These are phyloP conservation scores for Nakaseomyces bracarensis DNA, from an alignment of 1,139 yeast species.

Conservation along the genomic window DNA sequence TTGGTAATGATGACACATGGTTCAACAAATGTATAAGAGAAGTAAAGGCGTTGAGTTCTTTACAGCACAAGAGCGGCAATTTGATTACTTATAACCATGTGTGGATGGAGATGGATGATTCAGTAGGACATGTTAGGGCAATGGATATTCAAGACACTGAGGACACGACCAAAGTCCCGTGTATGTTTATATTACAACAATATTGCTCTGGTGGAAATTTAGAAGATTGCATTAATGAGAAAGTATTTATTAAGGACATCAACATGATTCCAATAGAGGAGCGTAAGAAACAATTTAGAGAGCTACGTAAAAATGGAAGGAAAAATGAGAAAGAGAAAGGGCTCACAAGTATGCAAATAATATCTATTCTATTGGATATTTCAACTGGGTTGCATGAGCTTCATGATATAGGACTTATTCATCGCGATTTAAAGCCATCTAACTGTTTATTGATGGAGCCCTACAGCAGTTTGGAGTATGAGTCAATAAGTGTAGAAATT, in stretches of 20 bases:
- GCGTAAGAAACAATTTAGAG: slow-evolving; percentile 31
- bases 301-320: slow-evolving; percentile 28
- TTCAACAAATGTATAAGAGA: slow-evolving; percentile 66
- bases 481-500: slow-evolving; percentile 23
- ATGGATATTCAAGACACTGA: slow-evolving; percentile 15
- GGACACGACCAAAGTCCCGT: slow-evolving; percentile 44
- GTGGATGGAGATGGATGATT: slow-evolving; percentile 69
- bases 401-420: slow-evolving; percentile 68
- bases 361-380: slow-evolving; percentile 59
- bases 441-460: slow-evolving; percentile 55
- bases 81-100: slow-evolving; percentile 82
- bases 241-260: slow-evolving; percentile 28
- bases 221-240: slow-evolving; percentile 50
- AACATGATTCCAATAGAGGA: slow-evolving; percentile 25
- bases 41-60: slow-evolving; percentile 50
- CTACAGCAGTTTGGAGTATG: slow-evolving; percentile 8
- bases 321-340: slow-evolving; percentile 26
- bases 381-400: slow-evolving; percentile 62
- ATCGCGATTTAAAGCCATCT: slow-evolving; percentile 82
- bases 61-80: slow-evolving; percentile 46
- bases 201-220: slow-evolving; percentile 84
- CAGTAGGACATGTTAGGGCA: slow-evolving; percentile 23
- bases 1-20: slow-evolving; percentile 65
- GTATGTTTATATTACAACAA: slow-evolving; percentile 76
- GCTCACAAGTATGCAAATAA: slow-evolving; percentile 43